These are phyloP conservation scores for Oryza australiensis DNA, from an alignment of 176 grass and related monocot species.

Conservation along the genomic window DNA sequence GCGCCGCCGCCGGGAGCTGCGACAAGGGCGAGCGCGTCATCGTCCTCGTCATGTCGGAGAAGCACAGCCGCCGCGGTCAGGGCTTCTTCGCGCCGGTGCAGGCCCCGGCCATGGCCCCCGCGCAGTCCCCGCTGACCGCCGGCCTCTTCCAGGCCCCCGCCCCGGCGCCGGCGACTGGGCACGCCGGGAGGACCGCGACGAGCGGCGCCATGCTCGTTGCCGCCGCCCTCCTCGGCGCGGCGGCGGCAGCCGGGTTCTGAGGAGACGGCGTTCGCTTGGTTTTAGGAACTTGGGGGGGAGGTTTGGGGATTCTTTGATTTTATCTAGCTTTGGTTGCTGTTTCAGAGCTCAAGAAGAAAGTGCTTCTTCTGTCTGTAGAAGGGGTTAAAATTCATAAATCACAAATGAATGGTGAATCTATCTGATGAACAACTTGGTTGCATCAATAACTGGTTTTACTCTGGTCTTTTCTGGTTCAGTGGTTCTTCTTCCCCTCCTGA, in stretches of 20 bases:
- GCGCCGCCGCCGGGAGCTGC: constrained; percentile 44
- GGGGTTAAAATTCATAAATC: background rate
- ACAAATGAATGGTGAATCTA: background rate
- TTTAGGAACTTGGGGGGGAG: background rate
- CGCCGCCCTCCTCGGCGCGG: constrained; percentile 8
- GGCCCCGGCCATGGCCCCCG: background rate
- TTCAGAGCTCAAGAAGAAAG: background rate
- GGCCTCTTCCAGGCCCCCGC: background rate
- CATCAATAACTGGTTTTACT: background rate
- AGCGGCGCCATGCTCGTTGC: background rate
- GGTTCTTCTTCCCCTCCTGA: no score
- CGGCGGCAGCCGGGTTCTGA: background rate
- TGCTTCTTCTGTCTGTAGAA: constrained; percentile 42
- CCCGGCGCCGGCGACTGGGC: background rate
- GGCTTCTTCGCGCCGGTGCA: constrained; percentile 15
- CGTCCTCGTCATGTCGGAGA: constrained; percentile 63
- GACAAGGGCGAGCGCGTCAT: constrained; percentile 53
- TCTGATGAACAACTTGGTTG: background rate
- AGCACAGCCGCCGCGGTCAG: constrained; percentile 17
- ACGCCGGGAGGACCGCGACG: background rate
- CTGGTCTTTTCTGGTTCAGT: no score
- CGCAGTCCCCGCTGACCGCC: constrained; percentile 4
- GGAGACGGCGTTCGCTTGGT: background rate
- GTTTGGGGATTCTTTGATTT: constrained; percentile 28
- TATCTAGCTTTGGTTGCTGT: background rate